Percentiles rank a stretch among this genome's conserved stretches.
Conservation (phyloP, 768 basidiomycete genomes). For the Lenzites betulinus region DNA sequence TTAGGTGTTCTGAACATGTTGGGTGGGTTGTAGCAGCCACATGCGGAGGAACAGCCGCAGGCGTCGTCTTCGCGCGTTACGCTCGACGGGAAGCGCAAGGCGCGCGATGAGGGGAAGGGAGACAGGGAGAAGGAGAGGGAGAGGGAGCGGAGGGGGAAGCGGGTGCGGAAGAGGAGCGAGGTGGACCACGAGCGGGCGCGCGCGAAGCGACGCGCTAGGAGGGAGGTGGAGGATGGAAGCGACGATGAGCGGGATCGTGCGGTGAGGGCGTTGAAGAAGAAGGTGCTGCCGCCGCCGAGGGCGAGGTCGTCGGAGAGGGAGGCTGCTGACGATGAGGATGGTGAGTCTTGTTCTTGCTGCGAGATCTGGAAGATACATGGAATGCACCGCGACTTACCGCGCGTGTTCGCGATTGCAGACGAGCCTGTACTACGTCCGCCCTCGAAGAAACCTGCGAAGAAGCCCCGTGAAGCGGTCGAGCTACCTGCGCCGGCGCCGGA, state of each 20-base stretch:
- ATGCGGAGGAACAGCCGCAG: conserved; percentile 17
- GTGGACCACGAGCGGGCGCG: conserved; percentile 14
- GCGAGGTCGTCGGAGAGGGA: conserved; percentile 14
- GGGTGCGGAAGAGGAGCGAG: conserved; percentile 19
- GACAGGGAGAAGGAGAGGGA: conserved; percentile 7
- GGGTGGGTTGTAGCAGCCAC: conserved; percentile 3
- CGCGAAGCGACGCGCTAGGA: conserved; percentile 9
- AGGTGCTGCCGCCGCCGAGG: conserved; percentile 5
- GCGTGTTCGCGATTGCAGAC: neutral
- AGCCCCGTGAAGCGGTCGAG: conserved; percentile 6
- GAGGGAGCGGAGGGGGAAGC: conserved; percentile 19
- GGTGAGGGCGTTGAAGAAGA: conserved; percentile 11
- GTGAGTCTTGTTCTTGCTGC: neutral
- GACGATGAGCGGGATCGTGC: conserved; percentile 10
- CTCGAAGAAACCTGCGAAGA: conserved; percentile 2
- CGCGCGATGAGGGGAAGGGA: conserved; percentile 11
- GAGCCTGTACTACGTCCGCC: neutral
- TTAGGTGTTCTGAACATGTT: neutral
- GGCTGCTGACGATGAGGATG: conserved; percentile 20
- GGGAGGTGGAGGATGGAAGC: conserved; percentile 4
- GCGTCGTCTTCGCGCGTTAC: conserved; percentile 30
- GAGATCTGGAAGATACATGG: neutral
- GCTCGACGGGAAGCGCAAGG: conserved; percentile 20
- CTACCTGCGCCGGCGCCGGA: neutral
- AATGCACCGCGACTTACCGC: neutral